These are phyloP conservation scores for Penicillium hesseltinei DNA, from an alignment of 2,329 filamentous ascomycete genomes.

Conservation along the genomic window DNA sequence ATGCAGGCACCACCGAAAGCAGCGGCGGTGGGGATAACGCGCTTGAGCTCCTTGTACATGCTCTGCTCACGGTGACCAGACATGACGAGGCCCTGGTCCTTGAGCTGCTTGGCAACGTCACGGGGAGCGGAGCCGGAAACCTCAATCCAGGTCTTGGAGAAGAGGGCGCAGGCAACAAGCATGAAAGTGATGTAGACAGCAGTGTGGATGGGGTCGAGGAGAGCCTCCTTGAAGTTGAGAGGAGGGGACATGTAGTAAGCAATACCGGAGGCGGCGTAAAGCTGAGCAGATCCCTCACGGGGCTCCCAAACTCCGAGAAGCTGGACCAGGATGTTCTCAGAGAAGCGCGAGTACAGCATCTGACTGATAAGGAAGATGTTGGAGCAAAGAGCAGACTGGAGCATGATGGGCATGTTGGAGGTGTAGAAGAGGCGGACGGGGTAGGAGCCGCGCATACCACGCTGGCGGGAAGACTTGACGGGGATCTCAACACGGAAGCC, in stretches of 20 bases:
- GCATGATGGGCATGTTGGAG: constrained; percentile 99
- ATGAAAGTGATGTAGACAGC: constrained; percentile 95
- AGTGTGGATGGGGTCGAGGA: constrained; percentile 95
- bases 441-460: constrained; percentile 96
- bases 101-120: constrained; percentile 98
- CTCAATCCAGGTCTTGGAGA: constrained; percentile 99
- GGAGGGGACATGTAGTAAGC: constrained; percentile 99
- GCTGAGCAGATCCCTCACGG: constrained; percentile 88
- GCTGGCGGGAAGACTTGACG: constrained; percentile 98
- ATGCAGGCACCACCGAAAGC: constrained; percentile 99
- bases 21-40: constrained; percentile 95
- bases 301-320: constrained; percentile 98
- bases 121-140: constrained; percentile 96
- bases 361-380: constrained; percentile 99
- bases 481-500: constrained; percentile 99
- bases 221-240: constrained; percentile 93
- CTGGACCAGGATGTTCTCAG: constrained; percentile 95
- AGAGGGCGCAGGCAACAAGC: constrained; percentile 94
- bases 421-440: constrained; percentile 99
- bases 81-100: constrained; percentile 99
- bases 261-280: constrained; percentile 87
- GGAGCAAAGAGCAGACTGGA: constrained; percentile 96
- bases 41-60: constrained; percentile 99
- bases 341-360: constrained; percentile 99
- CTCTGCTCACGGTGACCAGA: constrained; percentile 98